A percentile compares a stretch with the other conserved stretches of the same genome.
phyloP scores from a whole-genome alignment of 148 eudicot genomes.

The Amaranthus hypochondriacus region DNA sequence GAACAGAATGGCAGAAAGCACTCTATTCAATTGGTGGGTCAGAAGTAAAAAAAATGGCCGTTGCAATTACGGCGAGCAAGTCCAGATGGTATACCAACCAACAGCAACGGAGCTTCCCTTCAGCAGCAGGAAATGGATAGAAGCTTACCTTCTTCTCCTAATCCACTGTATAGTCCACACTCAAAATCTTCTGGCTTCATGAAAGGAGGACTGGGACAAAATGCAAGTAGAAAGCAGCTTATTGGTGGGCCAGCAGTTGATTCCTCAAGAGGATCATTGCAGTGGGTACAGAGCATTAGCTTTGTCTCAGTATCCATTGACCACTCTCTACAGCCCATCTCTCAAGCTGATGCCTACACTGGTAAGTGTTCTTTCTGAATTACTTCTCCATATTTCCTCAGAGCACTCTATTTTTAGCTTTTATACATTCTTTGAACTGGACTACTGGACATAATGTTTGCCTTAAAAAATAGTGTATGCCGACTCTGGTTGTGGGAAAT shows the following conservation, averaged over 20 bases:
- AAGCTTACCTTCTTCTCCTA: constrained; percentile 70
- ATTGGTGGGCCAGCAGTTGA: constrained; percentile 67
- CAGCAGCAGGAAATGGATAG: constrained; percentile 91
- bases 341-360: constrained; percentile 67
- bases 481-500: too few species aligned
- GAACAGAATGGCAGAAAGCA: constrained; percentile 96
- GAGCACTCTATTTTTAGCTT: neutral
- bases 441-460: neutral
- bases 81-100: constrained; percentile 70
- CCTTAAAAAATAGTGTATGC: too few species aligned
- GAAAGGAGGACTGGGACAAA: constrained; percentile 80
- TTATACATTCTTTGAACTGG: neutral
- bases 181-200: constrained; percentile 64
- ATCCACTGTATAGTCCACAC: constrained; percentile 68
- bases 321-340: constrained; percentile 77
- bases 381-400: neutral
- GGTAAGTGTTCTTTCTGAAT: constrained; percentile 37
- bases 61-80: constrained; percentile 74
- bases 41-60: constrained; percentile 90
- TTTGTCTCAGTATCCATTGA: constrained; percentile 75
- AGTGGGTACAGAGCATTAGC: constrained; percentile 91
- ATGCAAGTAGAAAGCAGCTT: constrained; percentile 62
- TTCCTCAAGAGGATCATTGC: constrained; percentile 76
- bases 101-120: constrained; percentile 61
- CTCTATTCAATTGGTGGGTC: constrained; percentile 84